Evolutionary conservation across 1,284 basidiomycete genomes (phyloP).

Genomic region (Ganoderma resinaceum): DNA sequence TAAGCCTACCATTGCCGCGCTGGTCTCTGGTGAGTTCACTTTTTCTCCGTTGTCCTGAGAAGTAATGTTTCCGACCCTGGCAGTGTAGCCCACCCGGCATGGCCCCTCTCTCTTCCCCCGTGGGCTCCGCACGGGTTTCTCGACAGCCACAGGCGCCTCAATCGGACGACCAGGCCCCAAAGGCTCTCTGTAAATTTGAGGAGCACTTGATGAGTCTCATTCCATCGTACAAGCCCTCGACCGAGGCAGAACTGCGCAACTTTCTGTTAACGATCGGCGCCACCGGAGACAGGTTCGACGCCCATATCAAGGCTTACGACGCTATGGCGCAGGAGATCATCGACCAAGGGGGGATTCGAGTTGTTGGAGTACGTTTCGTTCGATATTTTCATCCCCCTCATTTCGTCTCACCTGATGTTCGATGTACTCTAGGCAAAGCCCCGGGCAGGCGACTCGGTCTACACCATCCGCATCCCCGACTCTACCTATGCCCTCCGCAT

Average conservation of each 20-base stretch:
- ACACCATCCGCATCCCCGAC: not conserved
- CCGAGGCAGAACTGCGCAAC: not conserved
- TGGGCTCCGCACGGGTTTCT: too few relatives aligned
- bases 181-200: not conserved
- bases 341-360: not conserved
- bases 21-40: too few relatives aligned
- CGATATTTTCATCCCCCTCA: not conserved
- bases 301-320: not conserved
- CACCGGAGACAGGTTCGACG: not conserved
- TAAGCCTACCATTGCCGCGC: too few relatives aligned
- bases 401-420: not conserved
- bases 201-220: not conserved
- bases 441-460: not conserved
- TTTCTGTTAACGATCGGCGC: not conserved
- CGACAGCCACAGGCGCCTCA: too few relatives aligned
- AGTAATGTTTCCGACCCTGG: too few relatives aligned
- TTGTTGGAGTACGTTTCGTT: not conserved
- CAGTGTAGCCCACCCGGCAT: too few relatives aligned
- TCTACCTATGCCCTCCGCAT: slow-evolving; percentile 1
- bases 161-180: too few relatives aligned
- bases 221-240: not conserved
- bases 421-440: slow-evolving; percentile 5
- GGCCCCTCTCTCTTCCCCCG: too few relatives aligned
- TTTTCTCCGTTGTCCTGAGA: too few relatives aligned
- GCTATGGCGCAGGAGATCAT: not conserved